Conservation (phyloP, 208 protist genomes). For the Phytomonas serpens region DNA sequence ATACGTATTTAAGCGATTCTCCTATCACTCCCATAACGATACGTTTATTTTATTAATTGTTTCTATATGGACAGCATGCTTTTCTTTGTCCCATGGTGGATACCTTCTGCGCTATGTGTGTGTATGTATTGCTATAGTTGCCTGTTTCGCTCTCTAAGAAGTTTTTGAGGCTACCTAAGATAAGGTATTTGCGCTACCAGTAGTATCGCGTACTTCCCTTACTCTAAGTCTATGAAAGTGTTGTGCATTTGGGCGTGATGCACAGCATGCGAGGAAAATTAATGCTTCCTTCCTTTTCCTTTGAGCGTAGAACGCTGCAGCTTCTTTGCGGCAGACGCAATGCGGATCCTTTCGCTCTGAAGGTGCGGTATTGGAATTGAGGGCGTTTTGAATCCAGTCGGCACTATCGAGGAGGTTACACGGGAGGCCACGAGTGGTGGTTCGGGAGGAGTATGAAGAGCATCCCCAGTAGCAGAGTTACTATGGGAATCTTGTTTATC, state of each 20-base stretch:
- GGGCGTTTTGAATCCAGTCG: not conserved
- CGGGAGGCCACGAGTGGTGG: not conserved
- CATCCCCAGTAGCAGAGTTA: not conserved
- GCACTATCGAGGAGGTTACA: not conserved
- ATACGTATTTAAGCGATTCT: not conserved
- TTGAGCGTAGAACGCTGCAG: not conserved
- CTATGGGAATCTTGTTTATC: not conserved
- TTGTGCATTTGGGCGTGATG: not conserved
- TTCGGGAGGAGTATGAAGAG: not conserved
- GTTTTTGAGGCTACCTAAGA: not conserved
- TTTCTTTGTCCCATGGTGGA: not conserved
- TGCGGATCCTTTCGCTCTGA: not conserved
- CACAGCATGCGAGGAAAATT: not conserved
- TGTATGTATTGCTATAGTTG: not conserved
- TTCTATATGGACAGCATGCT: not conserved
- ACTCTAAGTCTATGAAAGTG: not conserved
- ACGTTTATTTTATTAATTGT: not conserved
- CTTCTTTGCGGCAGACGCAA: not conserved
- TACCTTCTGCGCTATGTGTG: not conserved
- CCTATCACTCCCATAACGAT: not conserved
- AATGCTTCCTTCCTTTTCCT: not conserved
- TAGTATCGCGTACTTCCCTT: not conserved
- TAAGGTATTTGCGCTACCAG: not conserved
- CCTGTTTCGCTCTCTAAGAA: not conserved
- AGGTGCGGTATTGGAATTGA: not conserved